Evolutionary conservation across 169 alveolate genomes (phyloP), one percentile per base, ranked within the genome.

Genomic region (Pseudocohnilembus persalinus): DNA sequence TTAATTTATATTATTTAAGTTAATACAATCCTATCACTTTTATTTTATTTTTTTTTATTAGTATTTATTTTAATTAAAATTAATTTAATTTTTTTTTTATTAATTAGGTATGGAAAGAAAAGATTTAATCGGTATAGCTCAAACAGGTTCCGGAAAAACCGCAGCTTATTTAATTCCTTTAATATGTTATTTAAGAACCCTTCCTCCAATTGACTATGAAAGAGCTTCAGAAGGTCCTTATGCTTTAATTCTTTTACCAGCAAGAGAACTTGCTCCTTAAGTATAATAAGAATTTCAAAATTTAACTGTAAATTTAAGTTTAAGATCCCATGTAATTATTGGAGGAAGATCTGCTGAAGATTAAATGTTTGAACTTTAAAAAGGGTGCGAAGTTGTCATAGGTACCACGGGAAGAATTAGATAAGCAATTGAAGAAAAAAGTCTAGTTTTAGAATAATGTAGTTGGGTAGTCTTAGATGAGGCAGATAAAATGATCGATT

Each of bases 381-480:
- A 95, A 83, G 99, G 99, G 79, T 94, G 97, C 78, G 99, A 99
- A 88, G 95, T 98, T 1, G 93, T 98, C 63, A 97, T 99, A 63
- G 99, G 99, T 1, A 98, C 99, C 0, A 99, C 99, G 0, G 99
- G 99, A 27, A 96, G 99, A 82, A 90, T 99, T 78, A 96, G 96
- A 74, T 99, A 99, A 85, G 97, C 98, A 81, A 93, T 99, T 80
- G 98, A 97, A 84, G 93, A 97, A 83, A 96, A 98, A 29, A 93
- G 92, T 83, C 94, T 99, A 1, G 99, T 97, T 24, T 88, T 99
- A 63, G 95, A 96, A 29, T 98, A 98, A 85, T 98, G 99, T 88
- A 94, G 95, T 83, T 98, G 96, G 89, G 98, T 98, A 29, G 96
- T 98, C 25, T 90, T 99, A 29, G 99, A 99, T 91, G 99, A 99